Percentiles rank a stretch among this genome's conserved stretches.
Conservation (phyloP, 495 filamentous ascomycete genomes). For the Podospora australis region DNA sequence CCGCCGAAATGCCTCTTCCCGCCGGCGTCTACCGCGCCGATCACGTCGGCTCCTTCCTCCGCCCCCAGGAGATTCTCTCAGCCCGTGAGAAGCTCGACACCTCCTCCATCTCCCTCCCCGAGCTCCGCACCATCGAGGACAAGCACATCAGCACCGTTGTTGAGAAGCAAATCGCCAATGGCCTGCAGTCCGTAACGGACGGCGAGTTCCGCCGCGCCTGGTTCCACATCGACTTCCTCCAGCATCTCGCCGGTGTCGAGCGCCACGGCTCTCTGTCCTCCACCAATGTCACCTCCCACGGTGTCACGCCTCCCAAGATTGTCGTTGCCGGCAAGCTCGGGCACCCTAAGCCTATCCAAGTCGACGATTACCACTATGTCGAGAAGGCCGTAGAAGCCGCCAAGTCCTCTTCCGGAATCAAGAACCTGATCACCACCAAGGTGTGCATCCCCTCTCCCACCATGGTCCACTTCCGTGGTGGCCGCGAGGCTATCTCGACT, state of each 20-base stretch:
- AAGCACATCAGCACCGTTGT: slow-evolving; percentile 58
- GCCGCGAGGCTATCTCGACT: slow-evolving; percentile 48
- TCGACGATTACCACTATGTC: slow-evolving; percentile 53
- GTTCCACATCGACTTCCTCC: slow-evolving; percentile 46
- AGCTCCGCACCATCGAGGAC: slow-evolving; percentile 52
- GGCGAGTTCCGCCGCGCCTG: slow-evolving; percentile 60
- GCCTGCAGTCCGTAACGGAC: slow-evolving; percentile 59
- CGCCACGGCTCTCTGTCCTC: slow-evolving; percentile 35
- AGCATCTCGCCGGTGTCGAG: slow-evolving; percentile 38
- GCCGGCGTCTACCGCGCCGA: slow-evolving; percentile 44
- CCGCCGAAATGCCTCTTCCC: slow-evolving; percentile 36
- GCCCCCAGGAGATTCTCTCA: slow-evolving; percentile 33
- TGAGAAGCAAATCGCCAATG: slow-evolving; percentile 52
- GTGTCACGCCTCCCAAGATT: slow-evolving; percentile 38
- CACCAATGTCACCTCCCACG: slow-evolving; percentile 37
- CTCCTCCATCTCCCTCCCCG: slow-evolving; percentile 31
- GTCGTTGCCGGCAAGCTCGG: slow-evolving; percentile 41
- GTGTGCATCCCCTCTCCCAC: slow-evolving; percentile 58
- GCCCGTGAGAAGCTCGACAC: slow-evolving; percentile 41
- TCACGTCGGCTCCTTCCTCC: slow-evolving; percentile 44
- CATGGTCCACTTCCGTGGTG: slow-evolving; percentile 64
- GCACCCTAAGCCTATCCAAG: slow-evolving; percentile 46
- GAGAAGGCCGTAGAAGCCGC: slow-evolving; percentile 41
- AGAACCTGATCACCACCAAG: slow-evolving; percentile 44
- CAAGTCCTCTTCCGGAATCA: too few relatives aligned